phyloP scores from a whole-genome alignment of 768 basidiomycete species.

The Termitomyces sp. region DNA sequence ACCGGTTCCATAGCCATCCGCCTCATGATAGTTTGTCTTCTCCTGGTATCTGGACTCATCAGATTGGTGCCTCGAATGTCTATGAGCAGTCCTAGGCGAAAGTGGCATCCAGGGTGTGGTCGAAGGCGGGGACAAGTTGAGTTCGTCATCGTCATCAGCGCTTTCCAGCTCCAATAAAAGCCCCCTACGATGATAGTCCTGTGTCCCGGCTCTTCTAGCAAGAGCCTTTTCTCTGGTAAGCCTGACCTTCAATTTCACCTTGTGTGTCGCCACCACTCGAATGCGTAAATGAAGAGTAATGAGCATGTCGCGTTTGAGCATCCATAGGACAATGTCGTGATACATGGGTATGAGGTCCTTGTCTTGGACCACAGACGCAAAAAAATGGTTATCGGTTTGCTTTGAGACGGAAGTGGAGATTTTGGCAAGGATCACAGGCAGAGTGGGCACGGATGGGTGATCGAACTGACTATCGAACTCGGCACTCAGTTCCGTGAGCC shows the following conservation, averaged over 20 bases:
- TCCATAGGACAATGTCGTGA: conserved; percentile 85
- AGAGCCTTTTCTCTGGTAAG: conserved; percentile 38
- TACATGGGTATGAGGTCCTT: conserved; percentile 70
- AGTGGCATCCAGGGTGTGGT: conserved; percentile 49
- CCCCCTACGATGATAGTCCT: conserved; percentile 15
- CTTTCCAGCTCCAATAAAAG: conserved; percentile 21
- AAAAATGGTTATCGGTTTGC: conserved; percentile 72
- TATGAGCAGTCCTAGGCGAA: conserved; percentile 53
- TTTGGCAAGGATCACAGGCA: conserved; percentile 70
- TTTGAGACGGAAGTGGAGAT: conserved; percentile 71
- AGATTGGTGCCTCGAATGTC: conserved; percentile 45
- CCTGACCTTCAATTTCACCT: conserved; percentile 73
- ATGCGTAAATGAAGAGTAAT: conserved; percentile 84
- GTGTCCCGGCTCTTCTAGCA: conserved; percentile 24
- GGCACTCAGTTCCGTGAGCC: conserved; percentile 50
- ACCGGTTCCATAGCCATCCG: conserved; percentile 30
- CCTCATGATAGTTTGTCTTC: conserved; percentile 39
- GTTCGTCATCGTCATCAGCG: conserved; percentile 22
- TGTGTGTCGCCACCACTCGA: conserved; percentile 74
- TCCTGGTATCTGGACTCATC: conserved; percentile 42
- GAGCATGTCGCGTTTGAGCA: conserved; percentile 84
- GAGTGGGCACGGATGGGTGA: conserved; percentile 58
- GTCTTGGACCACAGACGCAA: conserved; percentile 69
- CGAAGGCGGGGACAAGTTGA: conserved; percentile 19
- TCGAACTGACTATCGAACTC: conserved; percentile 67